Percentiles rank a stretch among this genome's conserved stretches.
Conservation (phyloP, 352 stramenopile species). For the Pythium dissimile region DNA sequence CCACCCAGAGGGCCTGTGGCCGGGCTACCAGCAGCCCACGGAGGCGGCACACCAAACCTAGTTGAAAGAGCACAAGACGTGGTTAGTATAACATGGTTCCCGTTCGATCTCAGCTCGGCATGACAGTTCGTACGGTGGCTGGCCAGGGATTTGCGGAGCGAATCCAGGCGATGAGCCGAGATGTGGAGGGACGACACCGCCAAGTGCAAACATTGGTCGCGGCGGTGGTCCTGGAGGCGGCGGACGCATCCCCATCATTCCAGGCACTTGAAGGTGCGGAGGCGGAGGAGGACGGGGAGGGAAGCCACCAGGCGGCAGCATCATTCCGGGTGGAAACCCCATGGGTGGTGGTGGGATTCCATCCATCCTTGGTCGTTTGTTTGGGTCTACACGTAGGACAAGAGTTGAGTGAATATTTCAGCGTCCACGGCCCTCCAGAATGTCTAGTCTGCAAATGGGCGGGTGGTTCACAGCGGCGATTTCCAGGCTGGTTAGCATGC, state of each 20-base stretch:
- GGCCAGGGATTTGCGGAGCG: constrained; percentile 15
- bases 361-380: constrained; percentile 55
- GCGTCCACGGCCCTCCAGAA: too few species aligned
- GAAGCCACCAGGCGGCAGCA: constrained; percentile 41
- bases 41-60: constrained; percentile 22
- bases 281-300: constrained; percentile 38
- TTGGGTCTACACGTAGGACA: constrained; percentile 11
- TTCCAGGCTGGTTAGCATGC: neutral
- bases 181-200: constrained; percentile 24
- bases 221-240: constrained; percentile 35
- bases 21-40: constrained; percentile 12
- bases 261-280: constrained; percentile 41
- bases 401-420: too few species aligned
- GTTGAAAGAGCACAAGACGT: too few species aligned
- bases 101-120: too few species aligned
- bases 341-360: constrained; percentile 22
- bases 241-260: constrained; percentile 50
- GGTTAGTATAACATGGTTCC: too few species aligned
- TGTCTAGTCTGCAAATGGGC: too few species aligned
- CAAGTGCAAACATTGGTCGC: constrained; percentile 34
- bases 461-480: too few species aligned
- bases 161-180: constrained; percentile 17
- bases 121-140: constrained; percentile 29
- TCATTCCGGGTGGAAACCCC: constrained; percentile 38
- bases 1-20: neutral